A percentile compares a stretch with the other conserved stretches of the same genome.
These are phyloP conservation scores for Globisporangium cystogenes DNA, from an alignment of 352 stramenopile species.

Conservation along the genomic window DNA sequence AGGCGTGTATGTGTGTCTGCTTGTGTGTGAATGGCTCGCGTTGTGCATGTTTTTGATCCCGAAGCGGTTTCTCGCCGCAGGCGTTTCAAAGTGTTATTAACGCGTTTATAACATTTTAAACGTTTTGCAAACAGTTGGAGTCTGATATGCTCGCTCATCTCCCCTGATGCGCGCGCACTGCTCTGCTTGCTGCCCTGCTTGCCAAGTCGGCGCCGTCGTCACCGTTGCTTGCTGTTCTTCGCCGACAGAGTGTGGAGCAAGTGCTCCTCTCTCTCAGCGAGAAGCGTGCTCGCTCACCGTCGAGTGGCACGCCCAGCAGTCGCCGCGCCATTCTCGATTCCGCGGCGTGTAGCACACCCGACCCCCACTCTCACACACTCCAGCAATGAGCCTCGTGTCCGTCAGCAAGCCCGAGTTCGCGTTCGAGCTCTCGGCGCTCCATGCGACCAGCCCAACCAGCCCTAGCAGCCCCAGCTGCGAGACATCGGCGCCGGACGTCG, in stretches of 20 bases:
- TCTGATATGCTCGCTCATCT: conserved; percentile 1
- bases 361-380: conserved; percentile 2
- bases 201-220: too few relatives aligned
- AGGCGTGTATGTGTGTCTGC: too few relatives aligned
- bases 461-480: background rate
- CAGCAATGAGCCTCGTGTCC: conserved; percentile 11
- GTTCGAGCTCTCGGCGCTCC: conserved; percentile 7
- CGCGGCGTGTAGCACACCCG: conserved; percentile 1
- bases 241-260: too few relatives aligned
- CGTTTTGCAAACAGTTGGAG: background rate
- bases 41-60: too few relatives aligned
- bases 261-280: too few relatives aligned
- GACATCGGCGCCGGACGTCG: background rate
- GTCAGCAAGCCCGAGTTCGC: conserved; percentile 1
- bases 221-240: background rate
- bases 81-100: background rate
- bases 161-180: background rate
- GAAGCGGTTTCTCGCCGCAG: too few relatives aligned
- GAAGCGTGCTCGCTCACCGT: too few relatives aligned
- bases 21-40: too few relatives aligned
- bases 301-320: too few relatives aligned
- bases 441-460: background rate
- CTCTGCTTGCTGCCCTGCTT: background rate
- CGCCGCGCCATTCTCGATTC: background rate
- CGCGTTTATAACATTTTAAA: background rate